Conservation (phyloP, 441 rosid species). For the Jatropha podagrica region DNA sequence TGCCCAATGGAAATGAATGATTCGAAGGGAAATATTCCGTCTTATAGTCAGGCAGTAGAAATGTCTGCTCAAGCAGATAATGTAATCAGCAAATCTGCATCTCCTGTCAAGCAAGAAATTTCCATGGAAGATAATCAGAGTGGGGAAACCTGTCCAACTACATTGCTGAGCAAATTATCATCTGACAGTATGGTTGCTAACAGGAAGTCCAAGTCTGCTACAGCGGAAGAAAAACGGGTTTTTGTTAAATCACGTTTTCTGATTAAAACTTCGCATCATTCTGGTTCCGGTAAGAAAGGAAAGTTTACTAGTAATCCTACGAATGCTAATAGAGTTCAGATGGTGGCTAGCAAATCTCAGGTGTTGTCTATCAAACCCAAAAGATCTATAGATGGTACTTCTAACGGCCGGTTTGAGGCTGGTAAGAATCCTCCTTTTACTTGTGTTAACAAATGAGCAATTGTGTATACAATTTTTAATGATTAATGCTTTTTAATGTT, state of each 20-base stretch:
- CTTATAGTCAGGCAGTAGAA: slow-evolving; percentile 37
- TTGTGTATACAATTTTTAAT: slow-evolving; percentile 4
- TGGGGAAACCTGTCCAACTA: slow-evolving; percentile 30
- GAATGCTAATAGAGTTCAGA: slow-evolving; percentile 55
- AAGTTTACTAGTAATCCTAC: slow-evolving; percentile 40
- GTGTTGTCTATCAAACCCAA: slow-evolving; percentile 53
- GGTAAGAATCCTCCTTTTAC: slow-evolving; percentile 44
- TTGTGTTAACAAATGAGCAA: slow-evolving; percentile 2
- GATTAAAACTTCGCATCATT: slow-evolving; percentile 54
- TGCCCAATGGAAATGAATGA: slow-evolving; percentile 37
- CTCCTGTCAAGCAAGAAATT: slow-evolving; percentile 41
- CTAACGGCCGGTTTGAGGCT: slow-evolving; percentile 66
- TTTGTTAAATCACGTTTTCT: slow-evolving; percentile 56
- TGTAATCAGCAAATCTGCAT: slow-evolving; percentile 26
- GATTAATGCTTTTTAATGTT: slow-evolving; percentile 23
- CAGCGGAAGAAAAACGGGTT: slow-evolving; percentile 46
- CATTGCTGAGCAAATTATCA: slow-evolving; percentile 33
- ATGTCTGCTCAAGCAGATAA: slow-evolving; percentile 32
- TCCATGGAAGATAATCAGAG: slow-evolving; percentile 39
- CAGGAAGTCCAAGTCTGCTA: slow-evolving; percentile 44
- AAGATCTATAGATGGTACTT: slow-evolving; percentile 56
- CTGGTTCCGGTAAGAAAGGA: slow-evolving; percentile 56
- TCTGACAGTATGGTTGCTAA: slow-evolving; percentile 36
- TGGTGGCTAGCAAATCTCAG: slow-evolving; percentile 48
- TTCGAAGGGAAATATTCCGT: slow-evolving; percentile 29